These are phyloP conservation scores for Suhomyces terraborum DNA, from an alignment of 1,139 yeast genomes.

Conservation along the genomic window DNA sequence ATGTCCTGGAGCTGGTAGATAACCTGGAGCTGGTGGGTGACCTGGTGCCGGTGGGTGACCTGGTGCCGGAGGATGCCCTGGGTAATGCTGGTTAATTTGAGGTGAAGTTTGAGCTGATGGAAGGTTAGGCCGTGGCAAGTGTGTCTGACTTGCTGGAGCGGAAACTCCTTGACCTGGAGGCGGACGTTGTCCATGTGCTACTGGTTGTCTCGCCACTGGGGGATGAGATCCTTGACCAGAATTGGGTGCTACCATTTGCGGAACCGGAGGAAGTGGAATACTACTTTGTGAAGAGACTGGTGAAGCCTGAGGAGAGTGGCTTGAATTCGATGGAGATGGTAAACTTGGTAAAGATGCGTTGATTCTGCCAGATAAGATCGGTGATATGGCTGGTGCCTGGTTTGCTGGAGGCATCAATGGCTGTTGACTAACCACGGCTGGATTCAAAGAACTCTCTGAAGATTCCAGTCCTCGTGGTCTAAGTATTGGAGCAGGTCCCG, in stretches of 20 bases:
- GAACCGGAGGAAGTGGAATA: not conserved
- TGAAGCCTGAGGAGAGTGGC: not conserved
- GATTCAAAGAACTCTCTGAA: conserved; percentile 5
- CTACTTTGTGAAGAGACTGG: conserved; percentile 2
- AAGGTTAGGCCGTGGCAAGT: conserved; percentile 6
- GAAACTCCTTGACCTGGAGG: not conserved
- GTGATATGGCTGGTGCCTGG: not conserved
- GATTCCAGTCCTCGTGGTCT: conserved; percentile 10
- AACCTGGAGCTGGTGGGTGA: conserved; percentile 1
- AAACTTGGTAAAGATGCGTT: conserved; percentile 6
- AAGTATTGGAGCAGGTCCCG: conserved; percentile 9
- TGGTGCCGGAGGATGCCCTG: conserved; percentile 2
- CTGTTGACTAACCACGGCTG: not conserved
- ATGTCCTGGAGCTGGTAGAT: conserved; percentile 1
- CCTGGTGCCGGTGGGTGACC: not conserved
- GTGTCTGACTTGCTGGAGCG: conserved; percentile 1
- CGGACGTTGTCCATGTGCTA: not conserved
- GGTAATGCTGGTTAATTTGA: conserved; percentile 2
- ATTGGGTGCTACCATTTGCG: conserved; percentile 5
- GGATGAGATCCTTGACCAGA: conserved; percentile 7
- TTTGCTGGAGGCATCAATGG: not conserved
- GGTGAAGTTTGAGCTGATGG: conserved; percentile 1
- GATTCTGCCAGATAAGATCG: not conserved
- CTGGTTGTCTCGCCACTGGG: not conserved
- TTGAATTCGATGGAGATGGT: not conserved